Conservation (phyloP, 768 basidiomycete species). For the Russula compacta region DNA sequence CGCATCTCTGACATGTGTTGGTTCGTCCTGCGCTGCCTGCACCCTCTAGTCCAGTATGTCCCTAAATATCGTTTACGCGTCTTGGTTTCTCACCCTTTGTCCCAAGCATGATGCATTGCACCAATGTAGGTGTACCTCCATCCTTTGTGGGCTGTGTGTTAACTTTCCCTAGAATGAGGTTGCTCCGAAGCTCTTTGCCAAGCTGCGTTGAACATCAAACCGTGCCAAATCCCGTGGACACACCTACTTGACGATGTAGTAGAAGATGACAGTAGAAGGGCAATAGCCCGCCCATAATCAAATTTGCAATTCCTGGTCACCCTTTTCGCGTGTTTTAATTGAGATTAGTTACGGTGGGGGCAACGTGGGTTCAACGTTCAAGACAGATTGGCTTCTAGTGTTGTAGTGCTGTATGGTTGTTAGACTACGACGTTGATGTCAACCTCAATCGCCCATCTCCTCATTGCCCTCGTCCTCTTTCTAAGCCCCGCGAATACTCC, state of each 20-base stretch:
- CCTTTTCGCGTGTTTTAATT: neutral
- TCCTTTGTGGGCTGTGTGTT: neutral
- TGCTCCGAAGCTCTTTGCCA: slow-evolving; percentile 76
- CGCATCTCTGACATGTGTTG: neutral
- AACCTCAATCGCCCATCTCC: neutral
- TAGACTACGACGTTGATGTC: neutral
- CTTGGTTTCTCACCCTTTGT: slow-evolving; percentile 10
- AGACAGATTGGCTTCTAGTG: neutral
- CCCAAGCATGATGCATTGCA: slow-evolving; percentile 84
- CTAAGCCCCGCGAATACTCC: neutral
- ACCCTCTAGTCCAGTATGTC: slow-evolving; percentile 59
- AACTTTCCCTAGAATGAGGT: slow-evolving; percentile 35
- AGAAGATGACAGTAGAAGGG: neutral
- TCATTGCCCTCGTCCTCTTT: neutral
- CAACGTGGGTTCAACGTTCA: neutral
- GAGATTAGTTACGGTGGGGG: neutral
- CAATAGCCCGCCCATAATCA: neutral
- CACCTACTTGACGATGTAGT: neutral
- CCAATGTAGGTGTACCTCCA: slow-evolving; percentile 50
- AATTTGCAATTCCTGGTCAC: neutral
- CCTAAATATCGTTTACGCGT: neutral
- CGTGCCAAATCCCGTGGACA: neutral
- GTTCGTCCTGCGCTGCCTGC: neutral
- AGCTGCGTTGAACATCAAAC: slow-evolving; percentile 42
- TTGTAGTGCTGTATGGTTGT: neutral